Base-by-base conservation (phyloP, 768 basidiomycete genomes). In the Lactarius sanguifluus region DNA sequence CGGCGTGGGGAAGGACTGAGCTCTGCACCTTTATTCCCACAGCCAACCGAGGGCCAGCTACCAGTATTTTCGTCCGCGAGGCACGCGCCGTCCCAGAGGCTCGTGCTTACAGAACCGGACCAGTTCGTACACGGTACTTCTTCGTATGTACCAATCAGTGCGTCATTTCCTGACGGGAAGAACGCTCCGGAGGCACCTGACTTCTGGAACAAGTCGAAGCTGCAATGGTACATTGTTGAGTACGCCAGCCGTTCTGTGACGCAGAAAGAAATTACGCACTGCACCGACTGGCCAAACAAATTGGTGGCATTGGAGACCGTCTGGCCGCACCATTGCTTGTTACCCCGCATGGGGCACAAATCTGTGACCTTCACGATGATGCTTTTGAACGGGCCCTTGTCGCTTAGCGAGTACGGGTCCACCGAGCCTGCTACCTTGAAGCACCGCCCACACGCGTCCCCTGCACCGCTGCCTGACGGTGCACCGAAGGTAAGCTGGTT, bases 401-500 rank as follows among this genome's bases (percentile, higher is more conserved):
- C 84, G 0, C 75, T 65, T 1, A 83, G 83, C 28, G 83, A 82
- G 76, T 76, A 85, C 30, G 86, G 85, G 72, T 86, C 84, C 12
- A 83, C 83, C n/a, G 73, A 77, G 54, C 80, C 84, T 2, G 85
- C 83, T 61, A 86, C 56, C 23, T 79, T 75, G 72, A 87, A 87
- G 77, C 86, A 86, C 41, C 85, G 82, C 15, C 85, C 86, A 68
- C 85, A 87, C 8, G 83, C 86, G 72, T 85, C 86, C 20, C 86
- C 85, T 2, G 83, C 75, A 12, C 85, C 85, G 0, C 74, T 32
- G 0, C 84, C 83, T n/a, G 84, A 81, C 20, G 73, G 61, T 4
- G 83, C 76, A 54, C 85, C 85, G 64, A 84, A 87, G 1, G 84
- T 75, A 30, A 86, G 79, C 74, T 86, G 84, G 73, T 79, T 85